Base-by-base conservation (phyloP, 208 protist genomes). In the Leishmania guyanensis region DNA sequence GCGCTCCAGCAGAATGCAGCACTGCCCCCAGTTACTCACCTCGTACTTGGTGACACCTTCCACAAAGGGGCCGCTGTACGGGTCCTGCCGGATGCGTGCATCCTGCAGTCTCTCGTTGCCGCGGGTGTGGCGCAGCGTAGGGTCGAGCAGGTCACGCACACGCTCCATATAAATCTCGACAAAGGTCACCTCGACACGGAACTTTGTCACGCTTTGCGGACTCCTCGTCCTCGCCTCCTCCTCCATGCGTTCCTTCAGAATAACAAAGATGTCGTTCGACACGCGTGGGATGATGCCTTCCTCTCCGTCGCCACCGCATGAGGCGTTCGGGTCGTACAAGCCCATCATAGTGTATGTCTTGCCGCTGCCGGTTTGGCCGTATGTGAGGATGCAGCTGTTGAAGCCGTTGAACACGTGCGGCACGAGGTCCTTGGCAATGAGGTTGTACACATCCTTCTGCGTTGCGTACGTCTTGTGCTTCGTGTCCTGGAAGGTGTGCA, bases 161-260 rank as follows among this genome's bases (percentile, higher is more conserved):
- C 94, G 90, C 83, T 99, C 99, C 93, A 99, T 98, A 90, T 99
- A 99, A 36, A 99, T 98, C 84, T 99, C 98, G 16, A 99, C 90
- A 83, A 99, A 99, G 76, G 91, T 98, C 48, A 99, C 97, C 82
- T 98, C 96, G n/a, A 99, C 92, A 60, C 92, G 92, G 77, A 92
- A 96, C 43, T 78, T 82, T 10, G 88, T 78, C 80, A 79, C 77
- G 16, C 89, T 83, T 22, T 66, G 69, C 60, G 77, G 71, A 26
- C 82, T 75, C 50, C 85, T 84, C 54, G 81, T 83, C 70, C 75
- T 58, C 62, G 77, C 75, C 78, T 94, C 86, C 62, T 88, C 83
- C 56, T 73, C 60, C 51, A 85, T 80, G 26, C 90, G 90, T 72
- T 89, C 74, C 69, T 74, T 89, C 62, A 96, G 83, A 65, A 96